These are phyloP conservation scores for Fusarium nisikadoi DNA, from an alignment of 2,329 filamentous ascomycete species.

Conservation along the genomic window DNA sequence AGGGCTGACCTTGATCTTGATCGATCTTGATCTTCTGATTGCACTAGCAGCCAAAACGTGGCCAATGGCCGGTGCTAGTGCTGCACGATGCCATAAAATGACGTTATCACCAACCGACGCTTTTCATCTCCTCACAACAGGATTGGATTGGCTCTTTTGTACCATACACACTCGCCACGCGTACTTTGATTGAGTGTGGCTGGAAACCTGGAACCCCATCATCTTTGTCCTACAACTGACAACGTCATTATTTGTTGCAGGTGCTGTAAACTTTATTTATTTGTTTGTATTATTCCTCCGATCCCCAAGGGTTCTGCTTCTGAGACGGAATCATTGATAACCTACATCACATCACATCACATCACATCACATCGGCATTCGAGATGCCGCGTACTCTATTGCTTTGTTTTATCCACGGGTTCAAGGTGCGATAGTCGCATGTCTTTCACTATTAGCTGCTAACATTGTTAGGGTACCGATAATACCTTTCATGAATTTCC, in stretches of 20 bases:
- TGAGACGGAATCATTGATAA: not conserved
- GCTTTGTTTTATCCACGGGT: conserved; percentile 80
- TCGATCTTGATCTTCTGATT: not conserved
- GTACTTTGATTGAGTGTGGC: conserved; percentile 29
- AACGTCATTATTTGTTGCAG: conserved; percentile 37
- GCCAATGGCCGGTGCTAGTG: conserved; percentile 25
- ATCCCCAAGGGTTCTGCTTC: not conserved
- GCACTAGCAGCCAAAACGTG: conserved; percentile 22
- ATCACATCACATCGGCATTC: not conserved
- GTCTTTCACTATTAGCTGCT: accelerated
- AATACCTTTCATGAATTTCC: conserved; percentile 77
- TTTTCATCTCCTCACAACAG: not conserved
- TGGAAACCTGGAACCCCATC: conserved; percentile 38
- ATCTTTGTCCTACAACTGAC: conserved; percentile 1
- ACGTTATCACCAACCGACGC: conserved; percentile 25
- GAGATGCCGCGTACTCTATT: conserved; percentile 67
- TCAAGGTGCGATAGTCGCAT: conserved; percentile 58
- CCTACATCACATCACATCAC: too few species aligned
- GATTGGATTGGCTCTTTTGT: conserved; percentile 22
- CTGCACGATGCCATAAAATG: conserved; percentile 27
- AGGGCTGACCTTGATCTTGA: not conserved
- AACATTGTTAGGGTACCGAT: conserved; percentile 66
- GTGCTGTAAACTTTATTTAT: conserved; percentile 11
- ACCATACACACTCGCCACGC: conserved; percentile 35
- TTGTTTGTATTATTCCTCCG: conserved; percentile 9